Evolutionary conservation across 2,329 filamentous ascomycete genomes (phyloP).

Genomic region (Colletotrichum orchidophilum): DNA sequence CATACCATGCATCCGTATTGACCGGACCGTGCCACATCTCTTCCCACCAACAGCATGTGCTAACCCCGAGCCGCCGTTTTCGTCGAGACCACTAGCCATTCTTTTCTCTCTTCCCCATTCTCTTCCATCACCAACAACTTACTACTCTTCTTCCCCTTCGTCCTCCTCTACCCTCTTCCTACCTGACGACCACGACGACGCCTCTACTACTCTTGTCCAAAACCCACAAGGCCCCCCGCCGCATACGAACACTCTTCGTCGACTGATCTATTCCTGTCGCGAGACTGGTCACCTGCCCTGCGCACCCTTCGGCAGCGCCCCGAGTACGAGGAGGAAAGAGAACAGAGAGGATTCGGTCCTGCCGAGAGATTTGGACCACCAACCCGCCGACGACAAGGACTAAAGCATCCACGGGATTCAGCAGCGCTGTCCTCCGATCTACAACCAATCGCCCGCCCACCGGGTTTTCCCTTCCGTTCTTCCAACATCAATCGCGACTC

Average conservation of each 20-base stretch:
- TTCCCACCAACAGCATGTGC: conserved; percentile 33
- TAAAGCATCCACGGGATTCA: conserved; percentile 53
- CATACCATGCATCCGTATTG: conserved; percentile 26
- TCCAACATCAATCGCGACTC: conserved; percentile 9
- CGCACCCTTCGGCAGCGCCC: neutral
- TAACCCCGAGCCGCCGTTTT: conserved; percentile 33
- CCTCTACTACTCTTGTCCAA: neutral
- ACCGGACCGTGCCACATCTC: conserved; percentile 29
- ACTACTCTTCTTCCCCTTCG: conserved; percentile 4
- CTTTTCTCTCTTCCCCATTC: conserved; percentile 32
- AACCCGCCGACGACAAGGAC: conserved; percentile 22
- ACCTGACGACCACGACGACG: conserved; percentile 13
- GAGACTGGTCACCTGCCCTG: conserved; percentile 19
- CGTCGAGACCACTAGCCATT: conserved; percentile 30
- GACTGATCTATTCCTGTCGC: conserved; percentile 14
- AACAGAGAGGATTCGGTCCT: conserved; percentile 15
- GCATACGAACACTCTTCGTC: conserved; percentile 18
- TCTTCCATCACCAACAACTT: conserved; percentile 23
- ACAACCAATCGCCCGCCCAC: conserved; percentile 21
- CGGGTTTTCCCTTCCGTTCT: conserved; percentile 25
- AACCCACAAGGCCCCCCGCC: neutral
- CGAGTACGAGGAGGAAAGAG: conserved; percentile 27
- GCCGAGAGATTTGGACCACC: conserved; percentile 16
- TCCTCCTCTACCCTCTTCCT: neutral
- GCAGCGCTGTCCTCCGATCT: conserved; percentile 59